Evolutionary conservation across 352 stramenopile genomes (phyloP), one percentile per base, ranked within the genome.

Genomic region (Phytophthora ohioensis): DNA sequence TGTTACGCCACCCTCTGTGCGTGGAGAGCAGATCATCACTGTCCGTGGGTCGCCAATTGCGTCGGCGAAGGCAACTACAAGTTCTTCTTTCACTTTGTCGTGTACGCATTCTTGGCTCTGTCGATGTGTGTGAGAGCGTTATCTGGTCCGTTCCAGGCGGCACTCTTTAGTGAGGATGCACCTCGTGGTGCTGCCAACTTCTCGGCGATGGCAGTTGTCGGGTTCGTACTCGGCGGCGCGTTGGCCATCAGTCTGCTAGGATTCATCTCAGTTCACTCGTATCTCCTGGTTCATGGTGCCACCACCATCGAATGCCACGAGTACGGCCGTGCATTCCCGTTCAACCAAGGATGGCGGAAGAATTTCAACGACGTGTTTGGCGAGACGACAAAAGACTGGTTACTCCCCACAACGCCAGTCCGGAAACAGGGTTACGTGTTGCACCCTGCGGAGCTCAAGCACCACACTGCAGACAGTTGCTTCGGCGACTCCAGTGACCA

Each of bases 1-100:
- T 47, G n/a, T 10, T 56, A 2, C 51, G 21, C 3, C 42, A 45
- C 12, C 39, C 11, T 69, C 51, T 63, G 27, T 64, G 27, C 27
- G 5, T 71, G 21, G 52, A n/a, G 12, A 32, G 42, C 58, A 96
- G 98, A 99, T 78, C 98, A 99, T 89, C 97, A 99, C 79, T 99
- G 97, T 78, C 97, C 97, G 13, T 99, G 97, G 97, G 93, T 96
- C 47, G 87, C 81, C 10, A 96, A 95, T 69, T 96, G 89, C 57
- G 78, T 96, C 21, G 89, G 89, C 41, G 72, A 90, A 64, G 71
- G 76, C 56, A 96, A 96, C 78, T 95, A 95, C 83, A 93, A 94
- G 67, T 96, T 82, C 62, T 96, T 96, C 59, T 91, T 91, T 55
- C 84, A 94, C 30, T 96, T 96, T 48, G 80, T 96, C 43, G 77